Evolutionary conservation across 208 protist species (phyloP).

Genomic region (Crithidia sp.): DNA sequence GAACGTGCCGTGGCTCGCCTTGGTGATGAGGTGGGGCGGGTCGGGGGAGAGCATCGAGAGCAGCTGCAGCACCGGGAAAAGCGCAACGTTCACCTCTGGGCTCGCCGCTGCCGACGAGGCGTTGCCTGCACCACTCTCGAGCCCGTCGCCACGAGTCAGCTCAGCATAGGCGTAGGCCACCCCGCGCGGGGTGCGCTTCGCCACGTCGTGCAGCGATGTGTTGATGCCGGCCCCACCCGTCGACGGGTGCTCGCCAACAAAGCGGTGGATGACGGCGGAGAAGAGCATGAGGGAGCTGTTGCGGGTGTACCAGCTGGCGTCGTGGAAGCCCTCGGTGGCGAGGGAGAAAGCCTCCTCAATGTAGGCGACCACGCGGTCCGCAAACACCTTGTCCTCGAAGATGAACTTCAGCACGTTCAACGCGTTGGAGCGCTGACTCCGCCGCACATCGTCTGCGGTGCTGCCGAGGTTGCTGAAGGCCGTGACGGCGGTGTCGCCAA

Average conservation of each 20-base stretch:
- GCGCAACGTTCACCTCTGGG: conserved; percentile 45
- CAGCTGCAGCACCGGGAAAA: conserved; percentile 91
- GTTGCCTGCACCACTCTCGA: conserved; percentile 8
- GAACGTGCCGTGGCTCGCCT: conserved; percentile 20
- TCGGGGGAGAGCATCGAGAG: conserved; percentile 91
- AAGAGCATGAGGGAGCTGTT: conserved; percentile 94
- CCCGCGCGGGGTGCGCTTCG: conserved; percentile 61
- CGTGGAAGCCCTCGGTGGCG: conserved; percentile 80
- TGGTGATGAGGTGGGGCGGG: conserved; percentile 43
- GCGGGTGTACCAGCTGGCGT: conserved; percentile 85
- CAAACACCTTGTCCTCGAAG: conserved; percentile 87
- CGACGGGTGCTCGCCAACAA: conserved; percentile 88
- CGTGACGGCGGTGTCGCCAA: not conserved
- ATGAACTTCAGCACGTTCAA: conserved; percentile 94
- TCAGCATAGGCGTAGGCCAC: conserved; percentile 68
- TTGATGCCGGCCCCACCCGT: conserved; percentile 79
- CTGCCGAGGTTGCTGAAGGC: not conserved
- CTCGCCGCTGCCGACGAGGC: not conserved
- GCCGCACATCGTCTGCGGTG: conserved; percentile 35
- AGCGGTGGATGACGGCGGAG: conserved; percentile 87
- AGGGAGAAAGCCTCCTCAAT: conserved; percentile 84
- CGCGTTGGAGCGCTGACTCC: conserved; percentile 86
- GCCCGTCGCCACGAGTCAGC: conserved; percentile 29
- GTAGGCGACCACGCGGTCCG: conserved; percentile 61
- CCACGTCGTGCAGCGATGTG: conserved; percentile 84